Conservation (phyloP, 768 basidiomycete species). For the Rossbeevera mucosa region DNA sequence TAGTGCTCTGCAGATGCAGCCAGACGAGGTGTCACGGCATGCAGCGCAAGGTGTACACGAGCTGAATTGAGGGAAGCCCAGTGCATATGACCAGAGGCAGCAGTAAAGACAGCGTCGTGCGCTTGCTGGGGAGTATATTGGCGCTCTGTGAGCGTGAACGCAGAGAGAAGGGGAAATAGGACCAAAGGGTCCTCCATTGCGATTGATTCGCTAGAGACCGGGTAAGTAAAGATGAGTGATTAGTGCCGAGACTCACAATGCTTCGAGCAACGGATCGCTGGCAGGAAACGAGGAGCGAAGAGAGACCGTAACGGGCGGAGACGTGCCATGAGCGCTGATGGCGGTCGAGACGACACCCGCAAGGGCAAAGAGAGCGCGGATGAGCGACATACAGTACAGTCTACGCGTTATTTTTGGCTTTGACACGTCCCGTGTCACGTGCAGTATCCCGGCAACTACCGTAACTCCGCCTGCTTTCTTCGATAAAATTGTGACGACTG, state of each 20-base stretch:
- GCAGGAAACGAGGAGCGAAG: constrained; percentile 27
- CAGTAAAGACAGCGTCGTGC: constrained; percentile 37
- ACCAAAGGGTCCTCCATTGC: constrained; percentile 63
- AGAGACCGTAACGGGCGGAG: constrained; percentile 29
- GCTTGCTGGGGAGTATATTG: constrained; percentile 42
- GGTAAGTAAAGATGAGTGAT: constrained; percentile 1
- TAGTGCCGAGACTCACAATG: constrained; percentile 22
- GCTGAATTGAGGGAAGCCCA: constrained; percentile 50
- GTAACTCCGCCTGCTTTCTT: constrained; percentile 14
- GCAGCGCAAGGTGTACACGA: constrained; percentile 70
- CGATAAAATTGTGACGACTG: constrained; percentile 5
- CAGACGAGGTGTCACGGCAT: constrained; percentile 74
- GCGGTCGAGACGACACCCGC: constrained; percentile 14
- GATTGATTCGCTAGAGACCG: constrained; percentile 67
- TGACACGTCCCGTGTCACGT: constrained; percentile 22
- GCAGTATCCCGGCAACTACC: constrained; percentile 12
- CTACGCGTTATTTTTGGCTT: background rate
- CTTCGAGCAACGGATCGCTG: constrained; percentile 28
- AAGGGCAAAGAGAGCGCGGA: constrained; percentile 14
- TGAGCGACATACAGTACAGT: constrained; percentile 5
- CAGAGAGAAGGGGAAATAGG: constrained; percentile 70
- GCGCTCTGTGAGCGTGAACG: constrained; percentile 50
- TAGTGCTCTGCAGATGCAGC: constrained; percentile 83
- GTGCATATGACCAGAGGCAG: constrained; percentile 42
- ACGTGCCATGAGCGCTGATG: constrained; percentile 17